A percentile compares a stretch with the other conserved stretches of the same genome.
phyloP scores from a whole-genome alignment of 805 yeast species.

The Wickerhamiella hasegawae region DNA sequence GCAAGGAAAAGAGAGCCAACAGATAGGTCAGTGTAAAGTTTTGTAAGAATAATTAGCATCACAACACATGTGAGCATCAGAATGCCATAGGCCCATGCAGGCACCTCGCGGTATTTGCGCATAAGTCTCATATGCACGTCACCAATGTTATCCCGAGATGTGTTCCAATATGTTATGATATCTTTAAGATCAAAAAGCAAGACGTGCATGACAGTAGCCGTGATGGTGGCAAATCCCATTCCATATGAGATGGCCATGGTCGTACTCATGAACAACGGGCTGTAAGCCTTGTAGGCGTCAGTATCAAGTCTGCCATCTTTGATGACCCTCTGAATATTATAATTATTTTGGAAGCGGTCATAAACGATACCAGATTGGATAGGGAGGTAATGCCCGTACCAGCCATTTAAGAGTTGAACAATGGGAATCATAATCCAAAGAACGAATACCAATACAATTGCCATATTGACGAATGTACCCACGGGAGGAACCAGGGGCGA shows the following conservation, averaged over 20 bases:
- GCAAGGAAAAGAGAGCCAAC: conserved; percentile 29
- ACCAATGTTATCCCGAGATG: conserved; percentile 27
- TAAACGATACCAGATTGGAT: conserved; percentile 31
- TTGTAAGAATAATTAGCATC: conserved; percentile 4
- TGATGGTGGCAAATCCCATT: conserved; percentile 44
- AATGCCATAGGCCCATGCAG: conserved; percentile 43
- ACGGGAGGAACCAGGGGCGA: conserved; percentile 53
- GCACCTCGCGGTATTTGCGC: conserved; percentile 42
- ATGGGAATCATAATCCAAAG: conserved; percentile 41
- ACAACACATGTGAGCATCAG: conserved; percentile 22
- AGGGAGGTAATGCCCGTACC: conserved; percentile 47
- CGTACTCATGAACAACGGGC: conserved; percentile 46
- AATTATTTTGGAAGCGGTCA: conserved; percentile 35
- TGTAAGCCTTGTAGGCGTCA: conserved; percentile 36
- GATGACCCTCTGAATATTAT: conserved; percentile 36
- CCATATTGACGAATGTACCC: conserved; percentile 28
- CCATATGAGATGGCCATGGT: conserved; percentile 48
- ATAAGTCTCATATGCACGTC: conserved; percentile 43
- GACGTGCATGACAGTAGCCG: conserved; percentile 44
- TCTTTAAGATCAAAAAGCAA: conserved; percentile 37
- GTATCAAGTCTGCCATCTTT: conserved; percentile 28
- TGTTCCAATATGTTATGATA: no score
- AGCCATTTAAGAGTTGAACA: conserved; percentile 35
- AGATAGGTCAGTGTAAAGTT: conserved; percentile 30
- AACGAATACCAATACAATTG: conserved; percentile 32